These are phyloP conservation scores for Pueraria montana DNA, from an alignment of 306 rosid species.

Conservation along the genomic window DNA sequence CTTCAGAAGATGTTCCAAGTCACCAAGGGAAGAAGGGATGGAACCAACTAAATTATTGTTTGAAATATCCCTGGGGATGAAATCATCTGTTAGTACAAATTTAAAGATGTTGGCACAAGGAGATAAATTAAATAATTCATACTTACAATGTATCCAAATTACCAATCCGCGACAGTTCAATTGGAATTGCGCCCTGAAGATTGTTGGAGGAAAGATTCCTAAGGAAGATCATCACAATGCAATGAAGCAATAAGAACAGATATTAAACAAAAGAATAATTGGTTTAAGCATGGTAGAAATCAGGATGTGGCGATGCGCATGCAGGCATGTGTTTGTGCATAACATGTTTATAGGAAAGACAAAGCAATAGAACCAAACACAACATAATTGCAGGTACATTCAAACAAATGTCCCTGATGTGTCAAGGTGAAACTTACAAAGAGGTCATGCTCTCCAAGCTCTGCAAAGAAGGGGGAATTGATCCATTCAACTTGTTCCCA, in stretches of 20 bases:
- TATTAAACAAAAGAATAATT: neutral
- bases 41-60: slow-evolving; percentile 75
- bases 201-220: slow-evolving; percentile 92
- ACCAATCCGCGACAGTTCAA: slow-evolving; percentile 93
- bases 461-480: slow-evolving; percentile 76
- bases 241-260: slow-evolving; percentile 26
- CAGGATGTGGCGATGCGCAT: slow-evolving; percentile 9
- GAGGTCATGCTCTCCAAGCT: slow-evolving; percentile 97
- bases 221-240: slow-evolving; percentile 23
- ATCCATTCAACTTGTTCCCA: slow-evolving; percentile 91
- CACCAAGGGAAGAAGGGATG: slow-evolving; percentile 96
- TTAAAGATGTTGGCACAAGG: neutral
- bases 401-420: neutral
- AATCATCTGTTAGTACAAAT: slow-evolving; percentile 39
- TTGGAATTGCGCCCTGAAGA: slow-evolving; percentile 81
- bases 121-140: neutral
- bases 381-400: neutral
- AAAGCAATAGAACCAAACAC: neutral
- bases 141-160: slow-evolving; percentile 96
- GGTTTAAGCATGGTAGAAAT: slow-evolving; percentile 4
- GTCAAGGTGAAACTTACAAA: slow-evolving; percentile 67
- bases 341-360: neutral
- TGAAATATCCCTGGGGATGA: slow-evolving; percentile 80
- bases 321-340: neutral
- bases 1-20: slow-evolving; percentile 98